Evolutionary conservation across 768 basidiomycete genomes (phyloP), one percentile per base, ranked within the genome.

Genomic region (Ramaria rubella): DNA sequence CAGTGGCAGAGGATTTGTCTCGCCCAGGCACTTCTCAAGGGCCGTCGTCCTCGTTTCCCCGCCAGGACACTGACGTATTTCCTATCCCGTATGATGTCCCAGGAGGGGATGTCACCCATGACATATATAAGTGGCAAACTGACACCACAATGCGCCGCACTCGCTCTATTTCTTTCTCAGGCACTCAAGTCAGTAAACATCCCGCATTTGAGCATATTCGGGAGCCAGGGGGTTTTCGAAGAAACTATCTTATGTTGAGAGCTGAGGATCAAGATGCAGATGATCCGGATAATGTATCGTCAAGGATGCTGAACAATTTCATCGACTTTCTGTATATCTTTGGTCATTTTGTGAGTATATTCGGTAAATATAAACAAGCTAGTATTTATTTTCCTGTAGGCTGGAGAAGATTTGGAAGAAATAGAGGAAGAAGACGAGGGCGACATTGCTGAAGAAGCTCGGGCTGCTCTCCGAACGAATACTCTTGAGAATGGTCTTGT

Each of bases 321-420:
- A 88, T 97, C 59, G 94, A 97, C 64, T 99, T 99, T 69, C 72
- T 99, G 44, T 88, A 87, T 64, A 76, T 98, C 24, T 99, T 91
- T 65, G 96, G 96, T 4, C 95, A 98, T 69, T 97, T 96, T 66
- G 95, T 94, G 66, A 73, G 94, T 76, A 29, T 51, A 45, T 9
- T 31, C 42, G 19, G 19, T 15, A 26, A 17, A 43, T 27, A 21
- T 38, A 26, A 6, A 4, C 2, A 44, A 24, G 38, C 29, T 19
- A 23, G 5, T 2, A 7, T 30, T 31, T 24, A 52, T 45, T 42
- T n/a, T 33, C 8, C 19, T 19, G 19, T 54, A 93, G 93, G 94
- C 92, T 33, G 90, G 94, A 65, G 90, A 91, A 75, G 90, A 93
- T 61, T 75, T 94, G 2, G 90, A 87, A 62, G 87, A 90, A 65